Evolutionary conservation across 352 stramenopile genomes (phyloP), one percentile per base, ranked within the genome.

Genomic region (Pythium biforme): DNA sequence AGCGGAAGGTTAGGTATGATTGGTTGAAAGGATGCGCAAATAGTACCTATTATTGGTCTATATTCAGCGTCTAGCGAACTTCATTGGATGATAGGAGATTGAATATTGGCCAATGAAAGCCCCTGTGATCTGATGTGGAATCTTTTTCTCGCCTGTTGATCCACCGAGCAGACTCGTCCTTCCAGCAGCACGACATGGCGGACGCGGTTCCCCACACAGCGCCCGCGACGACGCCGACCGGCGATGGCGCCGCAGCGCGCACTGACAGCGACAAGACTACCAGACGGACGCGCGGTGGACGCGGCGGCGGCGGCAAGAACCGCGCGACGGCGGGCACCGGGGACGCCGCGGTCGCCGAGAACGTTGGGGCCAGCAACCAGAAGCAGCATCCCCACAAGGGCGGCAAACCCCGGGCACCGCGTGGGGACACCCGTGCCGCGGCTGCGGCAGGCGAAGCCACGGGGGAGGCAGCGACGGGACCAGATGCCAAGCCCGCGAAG

Each of bases 91-190:
- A 10, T 15, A 10, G 2, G 31, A 15, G 14, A 10, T 4, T 10
- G 34, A 37, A 37, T 37, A 53, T 53, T 39, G 10, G 0, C 46
- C 23, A 53, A 53, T 53, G 46, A 14, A 12, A 12, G n/a, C n/a
- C n/a, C n/a, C 14, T 10, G 31, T 11, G 31, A 10, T 37, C 10
- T 5, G 14, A 37, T 8, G 14, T 37, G 31, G 31, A 37, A 37
- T 37, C 31, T 37, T 37, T 11, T 5, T 33, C 1, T 27, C 3
- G 45, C 33, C 8, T 22, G 51, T 29, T 3, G 49, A 55, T 31
- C 51, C n/a, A n/a, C n/a, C n/a, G n/a, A n/a, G n/a, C n/a, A 57
- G 34, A 57, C 33, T 57, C 51, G 46, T 47, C n/a, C 31, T 37
- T 37, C 31, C 31, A 37, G 31, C 31, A 37, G 31, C 9, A 4